A percentile compares a stretch with the other conserved stretches of the same genome.
phyloP scores from a whole-genome alignment of 768 basidiomycete genomes.

The Calocybe cyanea region DNA sequence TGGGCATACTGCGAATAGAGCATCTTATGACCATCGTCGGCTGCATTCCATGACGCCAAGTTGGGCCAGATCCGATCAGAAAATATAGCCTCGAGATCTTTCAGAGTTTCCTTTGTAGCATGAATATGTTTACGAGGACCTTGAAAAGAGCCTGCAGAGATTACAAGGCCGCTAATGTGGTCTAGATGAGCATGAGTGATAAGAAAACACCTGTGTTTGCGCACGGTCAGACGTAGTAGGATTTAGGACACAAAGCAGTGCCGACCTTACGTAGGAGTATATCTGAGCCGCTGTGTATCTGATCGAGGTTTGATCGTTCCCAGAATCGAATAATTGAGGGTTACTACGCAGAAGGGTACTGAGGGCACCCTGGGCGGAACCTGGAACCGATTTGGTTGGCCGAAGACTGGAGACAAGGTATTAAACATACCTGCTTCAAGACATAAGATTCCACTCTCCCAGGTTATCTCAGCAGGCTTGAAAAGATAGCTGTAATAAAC shows the following conservation, averaged over 20 bases:
- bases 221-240: slow-evolving; percentile 4
- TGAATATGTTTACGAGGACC: slow-evolving; percentile 62
- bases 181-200: slow-evolving; percentile 91
- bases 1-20: slow-evolving; percentile 60
- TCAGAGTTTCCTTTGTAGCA: slow-evolving; percentile 56
- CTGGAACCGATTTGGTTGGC: slow-evolving; percentile 31
- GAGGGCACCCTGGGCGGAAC: slow-evolving; percentile 84
- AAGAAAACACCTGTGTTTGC: slow-evolving; percentile 63
- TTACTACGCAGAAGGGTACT: slow-evolving; percentile 52
- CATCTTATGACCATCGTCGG: slow-evolving; percentile 55
- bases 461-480: slow-evolving; percentile 60
- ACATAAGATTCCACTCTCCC: slow-evolving; percentile 80
- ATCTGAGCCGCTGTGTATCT: slow-evolving; percentile 43
- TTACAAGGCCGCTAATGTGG: slow-evolving; percentile 77
- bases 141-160: slow-evolving; percentile 75
- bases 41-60: slow-evolving; percentile 70
- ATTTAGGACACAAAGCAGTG: not conserved
- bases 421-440: slow-evolving; percentile 76
- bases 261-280: slow-evolving; percentile 52
- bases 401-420: not conserved
- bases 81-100: slow-evolving; percentile 70
- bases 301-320: slow-evolving; percentile 19
- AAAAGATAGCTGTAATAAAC: slow-evolving; percentile 74
- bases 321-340: slow-evolving; percentile 48
- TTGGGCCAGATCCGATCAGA: slow-evolving; percentile 82